phyloP scores from a whole-genome alignment of 306 rosid species.

The Adenanthera pavonina region DNA sequence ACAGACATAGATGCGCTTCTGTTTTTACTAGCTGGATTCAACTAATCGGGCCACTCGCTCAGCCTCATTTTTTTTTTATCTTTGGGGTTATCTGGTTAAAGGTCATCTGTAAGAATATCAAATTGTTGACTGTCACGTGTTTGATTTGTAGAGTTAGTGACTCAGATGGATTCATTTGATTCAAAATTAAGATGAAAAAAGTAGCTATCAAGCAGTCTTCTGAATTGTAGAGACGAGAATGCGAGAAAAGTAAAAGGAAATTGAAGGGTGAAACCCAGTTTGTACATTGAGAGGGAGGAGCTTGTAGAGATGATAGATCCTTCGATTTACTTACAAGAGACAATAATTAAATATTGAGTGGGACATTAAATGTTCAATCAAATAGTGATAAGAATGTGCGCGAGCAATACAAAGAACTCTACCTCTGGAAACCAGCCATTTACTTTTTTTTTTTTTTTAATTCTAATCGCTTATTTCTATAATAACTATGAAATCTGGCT shows the following conservation, averaged over 20 bases:
- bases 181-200: background rate
- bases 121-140: background rate
- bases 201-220: background rate
- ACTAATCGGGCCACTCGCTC: background rate
- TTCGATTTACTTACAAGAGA: background rate
- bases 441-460: background rate
- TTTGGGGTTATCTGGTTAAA: background rate
- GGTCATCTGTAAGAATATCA: background rate
- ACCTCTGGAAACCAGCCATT: background rate
- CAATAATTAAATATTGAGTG: background rate
- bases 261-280: background rate
- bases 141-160: background rate
- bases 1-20: background rate
- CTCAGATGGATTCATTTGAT: background rate
- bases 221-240: background rate
- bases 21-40: conserved; percentile 1
- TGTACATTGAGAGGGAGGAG: background rate
- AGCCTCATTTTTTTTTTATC: background rate
- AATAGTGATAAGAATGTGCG: background rate
- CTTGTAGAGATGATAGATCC: background rate
- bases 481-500: background rate
- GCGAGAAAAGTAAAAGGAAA: background rate
- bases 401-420: background rate
- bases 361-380: background rate
- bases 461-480: background rate